phyloP scores from a whole-genome alignment of 352 stramenopile genomes.

The Plasmopara muralis region DNA sequence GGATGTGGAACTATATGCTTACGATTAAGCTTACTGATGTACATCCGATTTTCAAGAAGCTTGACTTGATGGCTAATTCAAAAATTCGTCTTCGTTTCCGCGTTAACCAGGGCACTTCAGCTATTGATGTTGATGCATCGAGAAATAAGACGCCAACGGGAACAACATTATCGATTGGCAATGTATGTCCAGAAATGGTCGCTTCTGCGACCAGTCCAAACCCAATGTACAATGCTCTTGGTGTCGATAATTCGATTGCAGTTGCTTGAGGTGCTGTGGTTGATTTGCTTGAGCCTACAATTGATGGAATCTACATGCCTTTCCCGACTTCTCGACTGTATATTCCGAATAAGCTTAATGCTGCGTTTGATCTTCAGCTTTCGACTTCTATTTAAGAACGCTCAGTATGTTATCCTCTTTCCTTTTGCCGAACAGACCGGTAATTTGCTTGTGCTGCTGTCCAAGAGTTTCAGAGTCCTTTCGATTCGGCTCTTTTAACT shows the following conservation, averaged over 20 bases:
- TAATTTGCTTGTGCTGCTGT: too few relatives aligned
- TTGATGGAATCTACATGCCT: not conserved
- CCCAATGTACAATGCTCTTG: not conserved
- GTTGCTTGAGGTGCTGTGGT: not conserved
- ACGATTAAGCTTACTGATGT: not conserved
- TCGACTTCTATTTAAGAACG: too few relatives aligned
- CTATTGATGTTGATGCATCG: not conserved
- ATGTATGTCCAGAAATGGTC: conserved; percentile 1
- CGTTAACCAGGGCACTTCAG: not conserved
- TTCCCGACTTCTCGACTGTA: not conserved
- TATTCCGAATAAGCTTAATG: not conserved
- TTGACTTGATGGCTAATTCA: too few relatives aligned
- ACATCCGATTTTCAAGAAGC: too few relatives aligned
- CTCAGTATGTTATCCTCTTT: too few relatives aligned
- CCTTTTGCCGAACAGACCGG: too few relatives aligned
- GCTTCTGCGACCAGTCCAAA: not conserved
- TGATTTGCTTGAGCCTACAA: not conserved
- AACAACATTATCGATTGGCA: not conserved
- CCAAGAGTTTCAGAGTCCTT: too few relatives aligned
- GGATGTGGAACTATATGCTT: not conserved
- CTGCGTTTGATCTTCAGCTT: too few relatives aligned
- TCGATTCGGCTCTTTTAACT: not conserved
- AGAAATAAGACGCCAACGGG: not conserved
- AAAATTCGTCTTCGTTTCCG: not conserved
- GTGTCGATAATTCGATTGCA: not conserved